Conservation (phyloP, 257 asterid genomes). For the Jaltomata sinuosa region DNA sequence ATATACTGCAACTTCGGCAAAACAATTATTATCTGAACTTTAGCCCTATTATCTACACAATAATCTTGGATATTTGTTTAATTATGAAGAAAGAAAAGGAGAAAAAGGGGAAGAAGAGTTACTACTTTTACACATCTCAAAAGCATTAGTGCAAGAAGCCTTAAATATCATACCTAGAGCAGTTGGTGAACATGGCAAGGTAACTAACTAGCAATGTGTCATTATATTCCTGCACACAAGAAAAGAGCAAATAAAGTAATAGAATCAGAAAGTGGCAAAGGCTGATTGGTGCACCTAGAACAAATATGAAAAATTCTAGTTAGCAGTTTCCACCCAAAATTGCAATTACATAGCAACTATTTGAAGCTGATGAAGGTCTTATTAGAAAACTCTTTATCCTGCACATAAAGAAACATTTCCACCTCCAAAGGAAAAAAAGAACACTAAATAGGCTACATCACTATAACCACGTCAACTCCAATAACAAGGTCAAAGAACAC, state of each 20-base stretch:
- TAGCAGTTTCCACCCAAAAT: not conserved
- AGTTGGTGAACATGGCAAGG: conserved; percentile 96
- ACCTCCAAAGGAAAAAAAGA: not conserved
- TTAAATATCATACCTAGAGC: conserved; percentile 64
- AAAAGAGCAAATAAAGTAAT: not conserved
- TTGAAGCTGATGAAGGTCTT: not conserved
- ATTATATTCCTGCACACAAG: conserved; percentile 62
- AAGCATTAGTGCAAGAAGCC: not conserved
- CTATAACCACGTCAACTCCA: not conserved
- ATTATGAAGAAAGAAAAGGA: not conserved
- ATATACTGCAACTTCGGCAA: not conserved
- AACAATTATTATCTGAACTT: not conserved
- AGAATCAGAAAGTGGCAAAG: not conserved
- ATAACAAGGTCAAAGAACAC: conserved; percentile 15
- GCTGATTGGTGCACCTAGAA: not conserved
- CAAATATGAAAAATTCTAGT: not conserved
- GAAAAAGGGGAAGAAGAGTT: not conserved
- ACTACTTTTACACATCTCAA: not conserved
- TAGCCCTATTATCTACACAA: not conserved
- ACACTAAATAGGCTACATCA: not conserved
- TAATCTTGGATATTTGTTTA: not conserved
- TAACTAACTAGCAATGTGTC: conserved; percentile 73
- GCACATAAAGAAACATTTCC: not conserved
- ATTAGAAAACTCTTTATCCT: not conserved
- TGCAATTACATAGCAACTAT: not conserved